Conservation (phyloP, 83 land plant species). For the Picea abies region DNA sequence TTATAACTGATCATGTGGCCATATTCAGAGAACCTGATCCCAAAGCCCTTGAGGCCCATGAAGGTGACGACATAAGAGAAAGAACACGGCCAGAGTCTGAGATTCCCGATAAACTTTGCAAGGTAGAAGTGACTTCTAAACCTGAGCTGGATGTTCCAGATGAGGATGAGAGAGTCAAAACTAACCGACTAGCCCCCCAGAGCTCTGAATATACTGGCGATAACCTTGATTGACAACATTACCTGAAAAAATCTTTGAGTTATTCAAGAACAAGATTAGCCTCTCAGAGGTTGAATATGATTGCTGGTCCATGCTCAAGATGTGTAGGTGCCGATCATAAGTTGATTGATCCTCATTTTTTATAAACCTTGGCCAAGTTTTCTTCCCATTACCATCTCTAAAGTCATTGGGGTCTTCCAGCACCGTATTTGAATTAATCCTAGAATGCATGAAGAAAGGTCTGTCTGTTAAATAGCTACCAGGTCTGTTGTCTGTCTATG, state of each 20-base stretch:
- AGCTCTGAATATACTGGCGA: background rate
- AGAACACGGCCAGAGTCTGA: constrained; percentile 58
- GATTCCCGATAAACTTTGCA: constrained; percentile 32
- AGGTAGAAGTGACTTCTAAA: constrained; percentile 18
- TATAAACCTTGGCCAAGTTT: constrained; percentile 5
- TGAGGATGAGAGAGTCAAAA: constrained; percentile 19
- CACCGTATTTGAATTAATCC: background rate
- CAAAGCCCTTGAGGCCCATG: constrained; percentile 32
- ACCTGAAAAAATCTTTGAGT: background rate
- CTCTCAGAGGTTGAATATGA: background rate
- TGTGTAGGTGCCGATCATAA: background rate
- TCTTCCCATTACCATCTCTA: background rate
- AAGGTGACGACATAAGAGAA: constrained; percentile 75
- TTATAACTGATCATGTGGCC: constrained; percentile 15
- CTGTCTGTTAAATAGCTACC: background rate
- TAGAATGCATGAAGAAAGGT: background rate
- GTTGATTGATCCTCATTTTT: constrained; percentile 6
- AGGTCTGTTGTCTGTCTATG: constrained; percentile 7
- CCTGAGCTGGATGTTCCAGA: constrained; percentile 27
- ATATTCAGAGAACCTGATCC: constrained; percentile 28
- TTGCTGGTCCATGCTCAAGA: background rate
- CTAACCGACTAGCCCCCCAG: background rate
- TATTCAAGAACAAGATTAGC: background rate
- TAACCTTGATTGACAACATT: background rate
- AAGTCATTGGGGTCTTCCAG: constrained; percentile 10